A percentile compares a stretch with the other conserved stretches of the same genome.
Conservation (phyloP, 176 grass and related monocot genomes). For the Eleusine indica region DNA sequence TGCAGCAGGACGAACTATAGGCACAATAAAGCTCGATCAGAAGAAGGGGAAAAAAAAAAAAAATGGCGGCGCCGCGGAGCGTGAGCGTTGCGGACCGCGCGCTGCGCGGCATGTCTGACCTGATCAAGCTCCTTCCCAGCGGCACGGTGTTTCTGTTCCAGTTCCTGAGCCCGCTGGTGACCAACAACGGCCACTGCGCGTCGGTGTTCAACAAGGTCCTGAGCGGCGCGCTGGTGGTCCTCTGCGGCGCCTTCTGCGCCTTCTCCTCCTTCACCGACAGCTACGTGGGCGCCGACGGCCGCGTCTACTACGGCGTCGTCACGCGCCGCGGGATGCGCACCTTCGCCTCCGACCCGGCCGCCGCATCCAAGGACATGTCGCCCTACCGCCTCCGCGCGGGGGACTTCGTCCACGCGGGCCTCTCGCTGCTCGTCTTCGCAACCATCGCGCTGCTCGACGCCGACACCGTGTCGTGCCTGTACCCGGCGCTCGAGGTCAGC, state of each 20-base stretch:
- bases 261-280: conserved; percentile 86
- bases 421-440: conserved; percentile 69
- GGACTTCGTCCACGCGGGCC: conserved; percentile 68
- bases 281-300: conserved; percentile 65
- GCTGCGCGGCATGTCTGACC: conserved; percentile 58
- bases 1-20: background rate
- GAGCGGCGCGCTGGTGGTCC: conserved; percentile 39
- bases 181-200: conserved; percentile 69
- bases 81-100: conserved; percentile 47
- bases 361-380: conserved; percentile 43
- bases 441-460: conserved; percentile 62
- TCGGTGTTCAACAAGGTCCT: conserved; percentile 43
- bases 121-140: conserved; percentile 84
- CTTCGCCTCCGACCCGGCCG: conserved; percentile 56
- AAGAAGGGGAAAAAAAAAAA: too few species aligned
- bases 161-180: conserved; percentile 71
- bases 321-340: conserved; percentile 53
- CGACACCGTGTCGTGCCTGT: conserved; percentile 61
- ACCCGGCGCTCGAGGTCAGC: conserved; percentile 56
- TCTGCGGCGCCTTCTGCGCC: conserved; percentile 66
- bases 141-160: conserved; percentile 81
- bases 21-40: too few species aligned
- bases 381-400: conserved; percentile 56
- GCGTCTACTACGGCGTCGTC: conserved; percentile 77
- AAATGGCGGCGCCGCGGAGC: conserved; percentile 31